Base-by-base conservation (phyloP, 495 filamentous ascomycete species). In the Durotheca rogersii region DNA sequence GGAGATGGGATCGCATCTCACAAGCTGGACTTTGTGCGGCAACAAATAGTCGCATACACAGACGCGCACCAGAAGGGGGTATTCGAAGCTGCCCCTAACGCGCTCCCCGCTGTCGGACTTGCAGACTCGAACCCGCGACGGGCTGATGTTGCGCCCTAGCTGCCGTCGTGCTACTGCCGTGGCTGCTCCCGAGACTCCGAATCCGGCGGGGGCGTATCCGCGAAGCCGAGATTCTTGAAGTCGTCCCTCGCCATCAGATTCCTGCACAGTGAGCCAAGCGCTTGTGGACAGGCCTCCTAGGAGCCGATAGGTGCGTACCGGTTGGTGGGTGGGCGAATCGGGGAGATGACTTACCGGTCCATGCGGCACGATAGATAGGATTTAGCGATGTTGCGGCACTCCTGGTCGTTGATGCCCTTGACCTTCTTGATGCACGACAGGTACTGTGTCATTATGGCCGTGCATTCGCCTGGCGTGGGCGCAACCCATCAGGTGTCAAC, bases 221-320 rank as follows among this genome's bases (percentile, higher is more conserved):
- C 71, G 49, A 94, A 90, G 1, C 93, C 93, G 17, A 98, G 74
- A 56, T 98, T 98, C 69, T 86, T 86, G 62, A 96, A 89, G 43
- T 92, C 84, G 61, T 98, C 93, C 41, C 81, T 87, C 14, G 90
- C 89, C 93, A 98, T 98, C 23, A 98, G 75, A 64, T 96, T 95
- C 61, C 90, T 95, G 33, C 17, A 12, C 36, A 32, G 23, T 38
- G 51, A 51, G 41, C 27, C 42, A 23, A 45, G 52, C 32, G 15
- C 31, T 27, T n/a, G n/a, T n/a, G n/a, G n/a, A n/a, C n/a, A n/a
- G n/a, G n/a, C n/a, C n/a, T n/a, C n/a, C n/a, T 12, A 48, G 15
- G 7, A 21, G 45, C 6, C 25, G 10, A 25, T 40, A 15, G 20
- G 34, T 44, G 46, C 55, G 27, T 25, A 44, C n/a, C n/a, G n/a